Conservation (phyloP, 805 yeast genomes). For the Jamesozyma gamospora region DNA sequence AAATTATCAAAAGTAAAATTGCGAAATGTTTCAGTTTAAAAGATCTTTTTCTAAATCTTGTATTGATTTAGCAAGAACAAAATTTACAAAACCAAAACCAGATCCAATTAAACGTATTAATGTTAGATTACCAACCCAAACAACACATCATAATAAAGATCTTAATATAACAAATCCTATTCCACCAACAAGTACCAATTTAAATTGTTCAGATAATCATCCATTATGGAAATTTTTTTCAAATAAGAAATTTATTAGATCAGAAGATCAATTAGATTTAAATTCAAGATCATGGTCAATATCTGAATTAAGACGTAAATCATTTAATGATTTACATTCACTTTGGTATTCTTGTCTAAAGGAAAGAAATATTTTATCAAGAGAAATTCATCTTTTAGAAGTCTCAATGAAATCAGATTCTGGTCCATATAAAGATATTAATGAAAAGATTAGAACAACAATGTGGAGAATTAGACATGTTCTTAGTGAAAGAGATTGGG, state of each 20-base stretch:
- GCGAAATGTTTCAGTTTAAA: background rate
- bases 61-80: constrained; percentile 31
- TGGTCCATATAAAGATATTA: constrained; percentile 27
- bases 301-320: constrained; percentile 81
- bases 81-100: constrained; percentile 30
- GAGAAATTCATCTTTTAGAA: constrained; percentile 53
- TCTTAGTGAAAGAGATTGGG: constrained; percentile 71
- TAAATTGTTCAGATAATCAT: constrained; percentile 70
- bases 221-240: constrained; percentile 91
- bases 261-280: constrained; percentile 40
- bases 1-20: too few relatives aligned
- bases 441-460: constrained; percentile 43
- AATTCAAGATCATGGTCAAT: constrained; percentile 76
- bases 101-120: constrained; percentile 16
- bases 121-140: constrained; percentile 20
- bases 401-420: constrained; percentile 30
- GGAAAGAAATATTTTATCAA: constrained; percentile 68
- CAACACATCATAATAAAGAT: constrained; percentile 20
- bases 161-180: constrained; percentile 69
- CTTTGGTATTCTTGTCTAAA: constrained; percentile 82
- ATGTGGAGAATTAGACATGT: constrained; percentile 82
- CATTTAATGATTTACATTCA: constrained; percentile 83
- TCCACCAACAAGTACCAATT: constrained; percentile 66
- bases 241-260: constrained; percentile 52
- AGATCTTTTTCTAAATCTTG: constrained; percentile 1